Evolutionary conservation across 257 asterid species (phyloP).

Genomic region (Salvia hispanica): DNA sequence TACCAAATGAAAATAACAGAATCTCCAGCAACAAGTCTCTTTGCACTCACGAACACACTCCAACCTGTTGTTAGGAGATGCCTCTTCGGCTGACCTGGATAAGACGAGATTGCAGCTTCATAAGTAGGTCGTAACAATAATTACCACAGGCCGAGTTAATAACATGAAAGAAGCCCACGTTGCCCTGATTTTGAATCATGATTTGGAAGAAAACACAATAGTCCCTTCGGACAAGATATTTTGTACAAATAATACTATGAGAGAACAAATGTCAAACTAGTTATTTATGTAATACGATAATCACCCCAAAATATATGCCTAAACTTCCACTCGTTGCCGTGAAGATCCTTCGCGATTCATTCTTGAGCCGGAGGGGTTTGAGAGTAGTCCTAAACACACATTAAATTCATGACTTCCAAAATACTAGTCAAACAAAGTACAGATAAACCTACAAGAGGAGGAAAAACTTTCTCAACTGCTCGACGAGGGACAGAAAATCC

Average conservation of each 20-base stretch:
- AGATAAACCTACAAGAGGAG: conserved; percentile 72
- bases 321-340: conserved; percentile 96
- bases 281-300: no score
- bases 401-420: conserved; percentile 13
- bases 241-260: no score
- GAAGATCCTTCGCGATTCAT: conserved; percentile 92
- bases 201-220: background rate
- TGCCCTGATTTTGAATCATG: background rate
- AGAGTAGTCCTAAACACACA: conserved; percentile 69
- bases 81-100: conserved; percentile 96
- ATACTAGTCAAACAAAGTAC: conserved; percentile 13
- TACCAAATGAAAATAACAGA: conserved; percentile 97
- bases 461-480: conserved; percentile 97
- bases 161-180: background rate
- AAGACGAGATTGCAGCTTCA: conserved; percentile 22
- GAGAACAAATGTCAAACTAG: no score
- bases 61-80: conserved; percentile 98
- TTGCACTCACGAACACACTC: conserved; percentile 98
- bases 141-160: background rate
- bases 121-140: background rate
- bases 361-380: conserved; percentile 93
- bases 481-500: conserved; percentile 98
- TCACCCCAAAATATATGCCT: conserved; percentile 90
- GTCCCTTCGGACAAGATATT: no score
- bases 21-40: conserved; percentile 93